Percentiles rank a stretch among this genome's conserved stretches.
Evolutionary conservation across 331 rosid species (phyloP).

Genomic region (Acacia concinna): DNA sequence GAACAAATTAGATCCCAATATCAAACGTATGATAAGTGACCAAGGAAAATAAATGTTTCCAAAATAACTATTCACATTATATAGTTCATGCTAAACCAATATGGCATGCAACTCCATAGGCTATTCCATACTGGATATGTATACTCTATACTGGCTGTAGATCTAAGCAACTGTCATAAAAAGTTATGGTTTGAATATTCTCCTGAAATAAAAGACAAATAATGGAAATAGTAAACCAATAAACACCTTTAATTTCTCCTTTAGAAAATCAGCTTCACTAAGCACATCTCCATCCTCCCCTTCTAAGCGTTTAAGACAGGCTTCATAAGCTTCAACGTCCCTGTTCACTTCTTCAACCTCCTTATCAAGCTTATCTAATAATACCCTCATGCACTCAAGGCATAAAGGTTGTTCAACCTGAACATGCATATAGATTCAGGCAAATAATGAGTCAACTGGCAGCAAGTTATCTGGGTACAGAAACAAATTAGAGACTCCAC

Average conservation of each 20-base stretch:
- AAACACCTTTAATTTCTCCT: slow-evolving; percentile 85
- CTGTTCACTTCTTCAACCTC: slow-evolving; percentile 90
- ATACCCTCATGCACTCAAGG: slow-evolving; percentile 92
- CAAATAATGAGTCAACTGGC: slow-evolving; percentile 1
- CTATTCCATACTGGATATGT: neutral
- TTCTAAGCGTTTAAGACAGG: slow-evolving; percentile 85
- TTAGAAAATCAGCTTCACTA: slow-evolving; percentile 92
- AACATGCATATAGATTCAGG: slow-evolving; percentile 26
- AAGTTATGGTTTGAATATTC: neutral
- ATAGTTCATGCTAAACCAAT: neutral
- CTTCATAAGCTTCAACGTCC: slow-evolving; percentile 87
- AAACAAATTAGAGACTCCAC: neutral
- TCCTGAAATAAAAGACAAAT: slow-evolving; percentile 14
- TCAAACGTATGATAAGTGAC: neutral
- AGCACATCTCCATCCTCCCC: slow-evolving; percentile 80
- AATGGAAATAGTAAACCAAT: slow-evolving; percentile 21
- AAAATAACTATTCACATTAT: slow-evolving; percentile 11
- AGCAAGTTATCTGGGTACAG: neutral
- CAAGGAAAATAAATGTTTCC: slow-evolving; percentile 7
- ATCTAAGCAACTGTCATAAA: neutral
- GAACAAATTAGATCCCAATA: neutral
- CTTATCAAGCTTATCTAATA: slow-evolving; percentile 91
- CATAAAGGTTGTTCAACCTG: slow-evolving; percentile 98
- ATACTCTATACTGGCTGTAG: neutral
- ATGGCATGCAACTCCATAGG: neutral